Conservation (phyloP, 331 rosid genomes). For the Acacia pycnantha region DNA sequence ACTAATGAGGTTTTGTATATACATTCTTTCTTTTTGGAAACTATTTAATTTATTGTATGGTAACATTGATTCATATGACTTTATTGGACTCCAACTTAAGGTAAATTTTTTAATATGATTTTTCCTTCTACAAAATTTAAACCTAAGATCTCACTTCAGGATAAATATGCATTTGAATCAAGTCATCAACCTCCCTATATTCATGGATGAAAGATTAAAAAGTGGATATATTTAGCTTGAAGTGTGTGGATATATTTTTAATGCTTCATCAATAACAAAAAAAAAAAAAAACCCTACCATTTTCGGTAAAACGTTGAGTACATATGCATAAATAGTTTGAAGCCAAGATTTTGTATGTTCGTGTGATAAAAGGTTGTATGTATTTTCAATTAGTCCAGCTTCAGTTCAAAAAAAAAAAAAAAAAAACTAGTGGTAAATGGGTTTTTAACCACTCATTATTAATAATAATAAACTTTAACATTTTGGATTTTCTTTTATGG, state of each 20-base stretch:
- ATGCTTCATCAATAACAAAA: background rate
- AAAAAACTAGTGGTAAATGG: background rate
- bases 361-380: background rate
- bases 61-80: no score
- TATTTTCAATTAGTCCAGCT: background rate
- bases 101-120: no score
- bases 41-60: background rate
- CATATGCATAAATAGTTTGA: background rate
- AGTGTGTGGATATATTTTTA: background rate
- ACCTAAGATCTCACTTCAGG: background rate
- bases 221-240: background rate
- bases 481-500: background rate
- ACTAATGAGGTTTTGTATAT: no score
- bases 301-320: no score
- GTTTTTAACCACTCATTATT: background rate
- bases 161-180: background rate
- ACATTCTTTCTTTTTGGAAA: no score
- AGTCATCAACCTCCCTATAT: background rate
- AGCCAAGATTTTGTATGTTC: background rate
- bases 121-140: background rate
- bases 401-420: background rate
- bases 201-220: background rate
- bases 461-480: background rate
- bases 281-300: no score
- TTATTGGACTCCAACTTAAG: no score